Base-by-base conservation (phyloP, 495 filamentous ascomycete species). In the Penicillium silybi region DNA sequence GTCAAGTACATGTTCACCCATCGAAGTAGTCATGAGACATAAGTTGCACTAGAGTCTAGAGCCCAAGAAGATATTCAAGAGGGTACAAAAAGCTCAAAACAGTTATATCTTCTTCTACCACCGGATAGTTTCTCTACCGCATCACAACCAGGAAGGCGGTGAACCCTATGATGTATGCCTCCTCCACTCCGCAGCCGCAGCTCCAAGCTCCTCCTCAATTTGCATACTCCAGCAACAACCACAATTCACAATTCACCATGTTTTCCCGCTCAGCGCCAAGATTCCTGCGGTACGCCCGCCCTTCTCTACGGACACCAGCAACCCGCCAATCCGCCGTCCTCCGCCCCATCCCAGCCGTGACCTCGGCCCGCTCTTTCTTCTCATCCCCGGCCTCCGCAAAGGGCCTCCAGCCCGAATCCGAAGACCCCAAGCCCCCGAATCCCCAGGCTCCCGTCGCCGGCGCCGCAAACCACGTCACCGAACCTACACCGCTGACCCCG, bases 341-440 rank as follows among this genome's bases (percentile, higher is more conserved):
- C 38, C 20, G 37, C 52, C 20, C 35, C 25, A 45, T 56, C 29
- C 48, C 48, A 26, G 34, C 15, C 26, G 32, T 13, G 17, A n/a
- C 42, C 32, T 37, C 52, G 34, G 19, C 48, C 29, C 64, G 61
- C 39, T 49, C 49, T 17, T 74, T 76, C 61, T 56, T 66, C 50
- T 56, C 62, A 5, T 62, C 71, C 20, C 52, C 64, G 3, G 18
- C 53, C 23, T 57, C 61, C 35, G 53, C 59, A 57, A 76, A 76
- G 57, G 73, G 74, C 39, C 64, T 77, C 25, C 65, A 68, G 50
- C 73, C 74, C 5, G 68, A 71, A 42, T 71, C 73, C 2, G 47
- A 65, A 38, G 59, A 76, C 48, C 74, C 74, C 1, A 62, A 60
- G 5, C 60, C 72, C 34, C 70, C 74, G 18, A 64, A 71, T 18